Evolutionary conservation across 2,329 filamentous ascomycete species (phyloP).

Genomic region (Zymoseptoria ardabiliae): DNA sequence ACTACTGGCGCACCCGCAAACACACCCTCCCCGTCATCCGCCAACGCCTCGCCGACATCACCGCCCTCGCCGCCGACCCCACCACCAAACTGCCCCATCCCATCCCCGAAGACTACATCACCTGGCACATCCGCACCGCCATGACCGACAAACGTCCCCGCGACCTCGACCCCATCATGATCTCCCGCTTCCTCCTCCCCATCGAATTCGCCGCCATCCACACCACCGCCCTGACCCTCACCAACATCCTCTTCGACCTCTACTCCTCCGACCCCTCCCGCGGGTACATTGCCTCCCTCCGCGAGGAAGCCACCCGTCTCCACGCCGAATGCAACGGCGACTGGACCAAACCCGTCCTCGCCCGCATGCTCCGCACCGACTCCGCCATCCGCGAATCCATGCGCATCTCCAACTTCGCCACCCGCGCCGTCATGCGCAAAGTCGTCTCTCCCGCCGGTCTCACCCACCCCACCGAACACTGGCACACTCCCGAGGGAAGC

Average conservation of each 20-base stretch:
- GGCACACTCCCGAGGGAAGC: slow-evolving; percentile 19
- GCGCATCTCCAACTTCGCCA: slow-evolving; percentile 22
- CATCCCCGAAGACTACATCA: slow-evolving; percentile 51
- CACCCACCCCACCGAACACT: slow-evolving; percentile 15
- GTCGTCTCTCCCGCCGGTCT: slow-evolving; percentile 25
- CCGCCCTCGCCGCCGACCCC: slow-evolving; percentile 37
- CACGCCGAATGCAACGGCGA: slow-evolving; percentile 10
- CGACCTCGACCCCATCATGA: slow-evolving; percentile 42
- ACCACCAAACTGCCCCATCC: slow-evolving; percentile 33
- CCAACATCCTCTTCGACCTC: slow-evolving; percentile 43
- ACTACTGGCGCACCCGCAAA: slow-evolving; percentile 40
- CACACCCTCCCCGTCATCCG: slow-evolving; percentile 44
- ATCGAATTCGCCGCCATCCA: slow-evolving; percentile 55
- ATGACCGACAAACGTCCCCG: slow-evolving; percentile 35
- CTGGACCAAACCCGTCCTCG: slow-evolving; percentile 22
- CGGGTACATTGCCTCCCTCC: slow-evolving; percentile 30
- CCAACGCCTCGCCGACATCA: slow-evolving; percentile 43
- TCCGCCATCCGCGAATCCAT: slow-evolving; percentile 28
- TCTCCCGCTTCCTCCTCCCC: slow-evolving; percentile 48
- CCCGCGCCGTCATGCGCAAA: slow-evolving; percentile 19
- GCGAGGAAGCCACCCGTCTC: slow-evolving; percentile 23
- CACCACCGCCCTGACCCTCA: slow-evolving; percentile 48
- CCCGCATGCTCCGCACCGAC: slow-evolving; percentile 23
- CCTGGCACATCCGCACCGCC: slow-evolving; percentile 50
- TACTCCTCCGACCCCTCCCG: slow-evolving; percentile 34